Evolutionary conservation across 2,329 filamentous ascomycete species (phyloP).

Genomic region (Gremmenia infestans): DNA sequence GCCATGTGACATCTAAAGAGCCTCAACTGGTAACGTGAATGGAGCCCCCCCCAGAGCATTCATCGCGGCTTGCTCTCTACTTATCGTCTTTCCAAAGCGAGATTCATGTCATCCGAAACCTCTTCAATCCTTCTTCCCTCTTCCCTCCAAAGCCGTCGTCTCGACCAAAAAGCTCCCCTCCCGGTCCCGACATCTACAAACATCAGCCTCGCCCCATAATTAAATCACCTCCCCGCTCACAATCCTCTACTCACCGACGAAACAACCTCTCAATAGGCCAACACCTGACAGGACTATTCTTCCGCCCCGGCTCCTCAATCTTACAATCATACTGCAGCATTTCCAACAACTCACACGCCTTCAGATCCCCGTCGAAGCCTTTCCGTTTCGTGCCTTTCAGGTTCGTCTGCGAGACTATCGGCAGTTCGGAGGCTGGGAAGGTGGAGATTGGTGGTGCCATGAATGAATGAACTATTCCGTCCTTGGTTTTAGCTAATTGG

Average conservation of each 20-base stretch:
- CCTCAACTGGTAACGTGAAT: not conserved
- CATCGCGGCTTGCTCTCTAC: no score
- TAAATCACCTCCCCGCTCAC: not conserved
- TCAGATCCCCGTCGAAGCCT: conserved; percentile 52
- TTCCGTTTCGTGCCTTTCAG: conserved; percentile 36
- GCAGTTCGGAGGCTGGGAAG: conserved; percentile 49
- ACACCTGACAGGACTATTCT: conserved; percentile 47
- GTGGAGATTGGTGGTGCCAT: conserved; percentile 56
- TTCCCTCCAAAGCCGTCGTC: conserved; percentile 56
- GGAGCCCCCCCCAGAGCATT: not conserved
- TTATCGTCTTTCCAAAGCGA: not conserved
- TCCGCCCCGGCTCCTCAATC: conserved; percentile 43
- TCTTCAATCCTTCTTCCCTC: not conserved
- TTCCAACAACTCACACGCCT: conserved; percentile 50
- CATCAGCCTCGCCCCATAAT: not conserved
- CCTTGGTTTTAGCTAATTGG: not conserved
- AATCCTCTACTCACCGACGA: conserved; percentile 44
- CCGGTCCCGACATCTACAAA: conserved; percentile 50
- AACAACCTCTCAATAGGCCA: conserved; percentile 56
- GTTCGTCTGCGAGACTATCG: conserved; percentile 44
- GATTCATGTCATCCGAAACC: not conserved
- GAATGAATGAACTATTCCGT: not conserved
- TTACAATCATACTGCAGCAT: conserved; percentile 59
- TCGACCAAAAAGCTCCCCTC: conserved; percentile 56
- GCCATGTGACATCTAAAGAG: not conserved